phyloP scores from a whole-genome alignment of 371 early-diverging fungal species.

The Globomyces sp. region DNA sequence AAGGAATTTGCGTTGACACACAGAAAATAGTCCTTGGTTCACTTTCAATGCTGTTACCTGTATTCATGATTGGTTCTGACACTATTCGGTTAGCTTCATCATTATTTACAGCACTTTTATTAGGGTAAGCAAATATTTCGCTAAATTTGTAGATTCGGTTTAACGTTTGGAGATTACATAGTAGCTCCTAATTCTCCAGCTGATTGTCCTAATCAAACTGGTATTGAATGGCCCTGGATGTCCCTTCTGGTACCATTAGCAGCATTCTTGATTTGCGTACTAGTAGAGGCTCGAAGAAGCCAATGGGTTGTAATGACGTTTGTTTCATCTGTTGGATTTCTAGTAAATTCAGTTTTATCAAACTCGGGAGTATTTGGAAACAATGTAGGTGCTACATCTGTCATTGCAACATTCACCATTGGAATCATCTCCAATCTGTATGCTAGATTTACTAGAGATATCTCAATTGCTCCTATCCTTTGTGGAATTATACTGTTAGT shows the following conservation, averaged over 20 bases:
- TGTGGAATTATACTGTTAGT: constrained; percentile 54
- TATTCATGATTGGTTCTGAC: constrained; percentile 15
- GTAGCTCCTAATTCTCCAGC: too few relatives aligned
- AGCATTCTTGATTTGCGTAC: constrained; percentile 11
- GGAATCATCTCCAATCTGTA: constrained; percentile 41
- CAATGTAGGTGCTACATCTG: constrained; percentile 25
- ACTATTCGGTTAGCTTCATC: constrained; percentile 77
- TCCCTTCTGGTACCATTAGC: constrained; percentile 11
- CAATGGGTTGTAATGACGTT: constrained; percentile 40
- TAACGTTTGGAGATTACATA: constrained; percentile 3
- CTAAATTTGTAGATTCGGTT: constrained; percentile 13
- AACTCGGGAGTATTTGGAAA: background rate
- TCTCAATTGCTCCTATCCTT: constrained; percentile 54
- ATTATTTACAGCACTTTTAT: constrained; percentile 64
- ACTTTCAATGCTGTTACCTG: constrained; percentile 68
- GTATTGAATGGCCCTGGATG: background rate
- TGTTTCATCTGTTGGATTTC: constrained; percentile 35
- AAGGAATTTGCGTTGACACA: constrained; percentile 47
- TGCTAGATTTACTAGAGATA: constrained; percentile 50
- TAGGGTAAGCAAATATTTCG: constrained; percentile 23
- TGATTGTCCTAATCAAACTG: too few relatives aligned
- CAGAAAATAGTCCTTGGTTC: constrained; percentile 61
- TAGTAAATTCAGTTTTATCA: background rate
- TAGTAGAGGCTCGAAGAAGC: constrained; percentile 3
- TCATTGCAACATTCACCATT: constrained; percentile 32